Evolutionary conservation across 164 flowering plant species (phyloP).

Genomic region (Cinnamomum chago): DNA sequence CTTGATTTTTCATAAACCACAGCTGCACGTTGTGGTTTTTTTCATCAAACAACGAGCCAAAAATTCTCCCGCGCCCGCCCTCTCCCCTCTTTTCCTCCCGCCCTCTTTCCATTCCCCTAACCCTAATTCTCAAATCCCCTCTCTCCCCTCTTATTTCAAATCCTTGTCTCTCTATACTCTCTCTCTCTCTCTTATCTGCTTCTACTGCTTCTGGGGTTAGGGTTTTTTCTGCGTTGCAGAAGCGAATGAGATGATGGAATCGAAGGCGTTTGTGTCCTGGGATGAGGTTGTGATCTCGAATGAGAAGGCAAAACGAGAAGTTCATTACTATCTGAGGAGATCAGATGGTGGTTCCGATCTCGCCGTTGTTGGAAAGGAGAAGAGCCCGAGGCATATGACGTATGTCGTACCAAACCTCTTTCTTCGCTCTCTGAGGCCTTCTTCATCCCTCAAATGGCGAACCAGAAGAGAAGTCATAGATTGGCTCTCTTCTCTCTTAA

Average conservation of each 20-base stretch:
- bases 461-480: too few relatives aligned
- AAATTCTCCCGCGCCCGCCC: too few relatives aligned
- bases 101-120: conserved; percentile 5
- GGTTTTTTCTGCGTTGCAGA: background rate
- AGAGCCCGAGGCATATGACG: conserved; percentile 50
- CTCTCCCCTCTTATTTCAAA: too few relatives aligned
- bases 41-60: too few relatives aligned
- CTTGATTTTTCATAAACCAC: too few relatives aligned
- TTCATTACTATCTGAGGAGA: conserved; percentile 55
- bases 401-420: conserved; percentile 22
- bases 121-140: too few relatives aligned
- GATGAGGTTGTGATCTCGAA: conserved; percentile 54
- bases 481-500: too few relatives aligned
- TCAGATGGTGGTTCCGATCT: conserved; percentile 51
- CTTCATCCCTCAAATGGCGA: too few relatives aligned
- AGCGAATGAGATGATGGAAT: background rate
- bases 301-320: conserved; percentile 56
- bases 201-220: conserved; percentile 2
- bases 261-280: conserved; percentile 42
- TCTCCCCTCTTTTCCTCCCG: too few relatives aligned
- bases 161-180: background rate
- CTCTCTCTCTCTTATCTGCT: background rate
- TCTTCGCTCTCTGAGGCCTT: background rate
- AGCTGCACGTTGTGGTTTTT: too few relatives aligned
- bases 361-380: conserved; percentile 76